Conservation (phyloP, 2,329 filamentous ascomycete species). For the Pyricularia sp. region DNA sequence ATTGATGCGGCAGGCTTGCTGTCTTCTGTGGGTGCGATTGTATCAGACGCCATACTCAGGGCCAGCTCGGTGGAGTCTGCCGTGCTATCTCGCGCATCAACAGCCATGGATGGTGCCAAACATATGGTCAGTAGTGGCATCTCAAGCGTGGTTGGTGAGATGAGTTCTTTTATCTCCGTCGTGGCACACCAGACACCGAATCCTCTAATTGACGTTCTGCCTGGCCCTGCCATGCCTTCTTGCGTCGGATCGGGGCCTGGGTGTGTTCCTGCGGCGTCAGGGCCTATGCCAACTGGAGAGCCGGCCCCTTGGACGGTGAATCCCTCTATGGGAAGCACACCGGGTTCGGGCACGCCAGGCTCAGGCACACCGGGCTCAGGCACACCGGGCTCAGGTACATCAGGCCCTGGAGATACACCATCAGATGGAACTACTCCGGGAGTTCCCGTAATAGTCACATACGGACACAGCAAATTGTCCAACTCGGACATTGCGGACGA, state of each 20-base stretch:
- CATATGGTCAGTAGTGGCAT: not conserved
- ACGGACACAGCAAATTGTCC: not conserved
- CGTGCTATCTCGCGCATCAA: not conserved
- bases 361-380: not conserved
- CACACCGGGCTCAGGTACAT: not conserved
- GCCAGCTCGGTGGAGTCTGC: slow-evolving; percentile 3
- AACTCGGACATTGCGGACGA: not conserved
- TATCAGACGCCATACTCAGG: not conserved
- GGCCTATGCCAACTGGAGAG: not conserved
- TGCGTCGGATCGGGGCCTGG: not conserved
- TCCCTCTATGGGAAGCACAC: not conserved
- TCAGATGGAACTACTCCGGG: not conserved
- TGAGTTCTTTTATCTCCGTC: slow-evolving; percentile 3
- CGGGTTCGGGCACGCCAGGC: no score
- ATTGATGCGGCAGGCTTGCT: slow-evolving; percentile 1
- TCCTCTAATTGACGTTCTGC: not conserved
- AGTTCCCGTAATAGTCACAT: not conserved
- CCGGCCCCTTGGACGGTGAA: not conserved
- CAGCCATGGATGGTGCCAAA: slow-evolving; percentile 1
- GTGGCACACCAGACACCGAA: not conserved
- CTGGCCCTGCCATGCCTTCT: not conserved
- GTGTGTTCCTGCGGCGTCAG: not conserved
- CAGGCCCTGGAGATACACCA: not conserved
- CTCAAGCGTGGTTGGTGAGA: slow-evolving; percentile 2
- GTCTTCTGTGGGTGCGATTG: slow-evolving; percentile 1